Conservation (phyloP, 192 early-diverging fungal species). For the Coemansia reversa region DNA sequence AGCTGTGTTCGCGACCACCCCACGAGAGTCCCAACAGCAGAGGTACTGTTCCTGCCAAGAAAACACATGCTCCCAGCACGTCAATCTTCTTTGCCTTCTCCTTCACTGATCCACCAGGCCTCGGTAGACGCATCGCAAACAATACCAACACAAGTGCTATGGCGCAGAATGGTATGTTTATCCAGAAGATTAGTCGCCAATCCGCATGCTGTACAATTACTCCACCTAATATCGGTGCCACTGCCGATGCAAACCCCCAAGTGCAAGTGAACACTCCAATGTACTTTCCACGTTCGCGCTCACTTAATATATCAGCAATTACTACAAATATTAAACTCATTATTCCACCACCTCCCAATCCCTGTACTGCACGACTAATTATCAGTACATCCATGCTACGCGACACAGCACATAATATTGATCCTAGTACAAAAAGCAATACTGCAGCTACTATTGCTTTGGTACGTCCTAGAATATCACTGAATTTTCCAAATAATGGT, state of each 20-base stretch:
- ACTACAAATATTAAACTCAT: constrained; percentile 76
- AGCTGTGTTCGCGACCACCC: constrained; percentile 64
- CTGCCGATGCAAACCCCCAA: constrained; percentile 73
- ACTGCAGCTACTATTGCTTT: constrained; percentile 74
- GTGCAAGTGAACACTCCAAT: constrained; percentile 78
- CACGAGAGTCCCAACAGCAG: constrained; percentile 62
- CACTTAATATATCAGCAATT: constrained; percentile 80
- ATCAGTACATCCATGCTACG: constrained; percentile 67
- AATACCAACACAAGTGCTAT: constrained; percentile 59
- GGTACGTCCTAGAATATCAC: constrained; percentile 91
- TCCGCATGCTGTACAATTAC: constrained; percentile 67
- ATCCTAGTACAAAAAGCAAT: constrained; percentile 76
- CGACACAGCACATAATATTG: constrained; percentile 79
- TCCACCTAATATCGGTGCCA: constrained; percentile 87
- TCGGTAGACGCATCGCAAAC: constrained; percentile 62
- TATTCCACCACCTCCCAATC: constrained; percentile 80
- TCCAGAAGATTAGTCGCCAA: constrained; percentile 76
- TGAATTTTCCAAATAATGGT: constrained; percentile 75
- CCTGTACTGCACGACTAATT: constrained; percentile 73
- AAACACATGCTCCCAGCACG: constrained; percentile 50
- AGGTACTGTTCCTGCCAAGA: constrained; percentile 48
- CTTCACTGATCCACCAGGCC: constrained; percentile 48
- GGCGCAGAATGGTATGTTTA: constrained; percentile 81
- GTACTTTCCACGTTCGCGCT: constrained; percentile 86
- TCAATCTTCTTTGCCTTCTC: constrained; percentile 69